Percentiles rank a stretch among this genome's conserved stretches.
Conservation (phyloP, 2,329 filamentous ascomycete species). For the Rutstroemia sp. region DNA sequence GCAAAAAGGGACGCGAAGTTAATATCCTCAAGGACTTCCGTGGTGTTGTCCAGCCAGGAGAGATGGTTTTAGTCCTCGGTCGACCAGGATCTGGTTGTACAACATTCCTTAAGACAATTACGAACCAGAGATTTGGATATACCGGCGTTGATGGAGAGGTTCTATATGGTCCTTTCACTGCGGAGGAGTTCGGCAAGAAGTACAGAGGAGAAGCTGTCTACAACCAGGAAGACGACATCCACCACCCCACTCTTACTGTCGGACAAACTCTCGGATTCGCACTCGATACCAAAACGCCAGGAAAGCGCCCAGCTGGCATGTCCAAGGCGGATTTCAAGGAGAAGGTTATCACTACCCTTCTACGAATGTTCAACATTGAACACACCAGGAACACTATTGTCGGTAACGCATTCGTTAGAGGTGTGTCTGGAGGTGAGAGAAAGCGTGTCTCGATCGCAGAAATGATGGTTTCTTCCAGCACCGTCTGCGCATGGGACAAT, state of each 20-base stretch:
- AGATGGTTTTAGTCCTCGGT: constrained; percentile 71
- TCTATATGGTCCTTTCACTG: constrained; percentile 63
- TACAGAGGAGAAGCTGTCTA: constrained; percentile 70
- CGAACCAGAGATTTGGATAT: constrained; percentile 60
- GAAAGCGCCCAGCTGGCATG: constrained; percentile 66
- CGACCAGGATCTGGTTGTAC: constrained; percentile 68
- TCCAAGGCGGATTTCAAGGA: constrained; percentile 54
- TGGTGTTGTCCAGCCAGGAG: constrained; percentile 57
- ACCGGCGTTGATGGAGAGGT: constrained; percentile 62
- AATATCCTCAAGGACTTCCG: constrained; percentile 68
- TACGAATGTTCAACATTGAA: constrained; percentile 72
- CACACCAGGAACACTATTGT: constrained; percentile 70
- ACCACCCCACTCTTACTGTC: constrained; percentile 67
- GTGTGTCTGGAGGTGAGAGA: constrained; percentile 72
- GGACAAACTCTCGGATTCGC: constrained; percentile 73
- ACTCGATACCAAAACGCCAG: constrained; percentile 73
- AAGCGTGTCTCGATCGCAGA: constrained; percentile 77
- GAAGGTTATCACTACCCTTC: constrained; percentile 61
- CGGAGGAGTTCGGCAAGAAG: constrained; percentile 57
- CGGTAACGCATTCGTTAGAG: constrained; percentile 59
- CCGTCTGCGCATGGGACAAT: constrained; percentile 74
- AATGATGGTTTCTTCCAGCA: constrained; percentile 64
- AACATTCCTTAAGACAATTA: constrained; percentile 69
- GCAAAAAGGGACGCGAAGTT: constrained; percentile 61
- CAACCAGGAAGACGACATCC: constrained; percentile 69